These are phyloP conservation scores for Aspergillus arachidicola DNA, from an alignment of 2,329 filamentous ascomycete genomes.

Conservation along the genomic window DNA sequence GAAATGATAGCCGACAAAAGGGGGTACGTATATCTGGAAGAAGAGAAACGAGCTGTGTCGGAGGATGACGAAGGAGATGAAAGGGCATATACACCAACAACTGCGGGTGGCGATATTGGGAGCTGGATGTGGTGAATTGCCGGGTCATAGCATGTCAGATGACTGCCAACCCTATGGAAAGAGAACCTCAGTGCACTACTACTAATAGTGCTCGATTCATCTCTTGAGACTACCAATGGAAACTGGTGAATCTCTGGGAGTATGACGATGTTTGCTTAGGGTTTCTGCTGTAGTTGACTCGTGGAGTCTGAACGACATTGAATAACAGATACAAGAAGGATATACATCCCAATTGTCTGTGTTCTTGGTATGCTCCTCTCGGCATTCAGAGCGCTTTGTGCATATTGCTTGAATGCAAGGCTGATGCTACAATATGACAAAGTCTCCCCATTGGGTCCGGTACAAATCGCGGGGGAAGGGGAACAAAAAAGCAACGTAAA, in stretches of 20 bases:
- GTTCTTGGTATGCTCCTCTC: background rate
- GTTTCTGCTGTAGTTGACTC: no score
- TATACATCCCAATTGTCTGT: background rate
- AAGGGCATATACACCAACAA: background rate
- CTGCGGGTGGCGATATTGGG: background rate
- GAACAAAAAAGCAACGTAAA: background rate
- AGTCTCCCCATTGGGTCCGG: background rate
- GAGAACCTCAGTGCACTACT: background rate
- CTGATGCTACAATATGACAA: background rate
- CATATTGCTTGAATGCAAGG: background rate
- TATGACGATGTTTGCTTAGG: background rate
- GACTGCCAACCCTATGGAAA: background rate
- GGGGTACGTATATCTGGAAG: background rate
- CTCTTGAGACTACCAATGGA: background rate
- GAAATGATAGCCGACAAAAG: background rate
- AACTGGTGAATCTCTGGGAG: background rate
- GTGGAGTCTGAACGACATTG: background rate
- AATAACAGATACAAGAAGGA: background rate
- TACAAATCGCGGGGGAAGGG: constrained; percentile 4
- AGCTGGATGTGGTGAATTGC: background rate
- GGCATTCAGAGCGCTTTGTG: background rate
- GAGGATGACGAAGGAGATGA: background rate
- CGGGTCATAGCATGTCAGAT: constrained; percentile 1
- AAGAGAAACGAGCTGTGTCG: no score
- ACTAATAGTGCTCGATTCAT: background rate